phyloP scores from a whole-genome alignment of 257 asterid genomes.

The Linderniella brevidens region DNA sequence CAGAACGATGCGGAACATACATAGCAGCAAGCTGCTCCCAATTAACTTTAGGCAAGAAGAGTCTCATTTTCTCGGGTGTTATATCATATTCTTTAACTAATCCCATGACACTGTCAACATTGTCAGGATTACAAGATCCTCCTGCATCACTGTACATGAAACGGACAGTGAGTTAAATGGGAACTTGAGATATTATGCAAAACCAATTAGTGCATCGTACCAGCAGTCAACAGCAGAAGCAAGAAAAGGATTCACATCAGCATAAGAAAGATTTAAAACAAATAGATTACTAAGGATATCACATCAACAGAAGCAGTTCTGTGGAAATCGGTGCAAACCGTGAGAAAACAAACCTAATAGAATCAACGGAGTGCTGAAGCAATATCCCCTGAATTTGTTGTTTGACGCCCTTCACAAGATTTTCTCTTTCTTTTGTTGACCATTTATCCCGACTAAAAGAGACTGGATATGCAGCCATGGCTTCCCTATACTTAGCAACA shows the following conservation, averaged over 20 bases:
- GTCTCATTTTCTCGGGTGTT: conserved; percentile 61
- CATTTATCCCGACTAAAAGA: conserved; percentile 36
- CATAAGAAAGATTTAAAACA: background rate
- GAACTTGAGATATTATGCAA: background rate
- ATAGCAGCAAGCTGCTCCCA: conserved; percentile 75
- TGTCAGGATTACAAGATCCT: conserved; percentile 29
- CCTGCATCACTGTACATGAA: conserved; percentile 30
- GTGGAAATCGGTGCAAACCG: too few species aligned
- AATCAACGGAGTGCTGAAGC: conserved; percentile 48
- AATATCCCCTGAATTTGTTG: conserved; percentile 81
- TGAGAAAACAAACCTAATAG: conserved; percentile 30
- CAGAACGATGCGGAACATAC: conserved; percentile 65
- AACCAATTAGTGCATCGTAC: background rate
- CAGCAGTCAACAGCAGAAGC: background rate
- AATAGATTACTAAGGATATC: too few species aligned
- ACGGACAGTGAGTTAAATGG: conserved; percentile 4
- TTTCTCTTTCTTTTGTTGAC: conserved; percentile 68
- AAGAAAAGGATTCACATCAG: too few species aligned
- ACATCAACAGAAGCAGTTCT: too few species aligned
- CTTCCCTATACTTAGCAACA: conserved; percentile 42
- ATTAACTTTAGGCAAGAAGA: conserved; percentile 68
- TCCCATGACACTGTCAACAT: conserved; percentile 39
- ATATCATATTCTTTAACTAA: conserved; percentile 47
- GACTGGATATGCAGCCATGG: conserved; percentile 37
- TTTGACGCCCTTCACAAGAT: conserved; percentile 63